phyloP scores from a whole-genome alignment of 1,284 basidiomycete species.

The Ceratobasidium papillatum region DNA sequence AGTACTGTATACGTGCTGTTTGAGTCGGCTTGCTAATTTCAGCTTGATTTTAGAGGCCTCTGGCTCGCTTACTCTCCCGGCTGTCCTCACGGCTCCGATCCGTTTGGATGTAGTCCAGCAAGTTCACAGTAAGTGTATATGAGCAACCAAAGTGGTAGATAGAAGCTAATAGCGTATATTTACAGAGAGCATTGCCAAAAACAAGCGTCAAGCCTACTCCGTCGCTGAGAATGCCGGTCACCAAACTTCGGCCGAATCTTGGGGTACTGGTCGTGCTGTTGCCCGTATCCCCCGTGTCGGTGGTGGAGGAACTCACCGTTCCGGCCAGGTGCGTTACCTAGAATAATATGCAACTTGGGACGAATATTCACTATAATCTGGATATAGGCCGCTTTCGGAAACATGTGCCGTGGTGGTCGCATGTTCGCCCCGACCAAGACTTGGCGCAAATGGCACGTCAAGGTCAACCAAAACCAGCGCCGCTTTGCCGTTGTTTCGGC shows the following conservation, averaged over 20 bases:
- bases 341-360: not conserved
- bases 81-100: constrained; percentile 98
- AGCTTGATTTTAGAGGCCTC: constrained; percentile 72
- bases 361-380: not conserved
- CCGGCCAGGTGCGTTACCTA: constrained; percentile 77
- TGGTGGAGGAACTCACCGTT: constrained; percentile 98
- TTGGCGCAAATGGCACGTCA: constrained; percentile 99
- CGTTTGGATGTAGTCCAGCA: constrained; percentile 97
- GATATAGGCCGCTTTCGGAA: constrained; percentile 92
- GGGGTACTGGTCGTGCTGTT: constrained; percentile 99
- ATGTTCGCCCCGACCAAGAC: constrained; percentile 99
- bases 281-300: constrained; percentile 99
- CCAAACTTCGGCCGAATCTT: constrained; percentile 98
- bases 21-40: not conserved
- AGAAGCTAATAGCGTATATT: constrained; percentile 12
- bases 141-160: not conserved
- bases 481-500: constrained; percentile 98
- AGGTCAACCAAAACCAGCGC: constrained; percentile 99
- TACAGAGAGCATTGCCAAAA: constrained; percentile 97
- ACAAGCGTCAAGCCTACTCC: constrained; percentile 97
- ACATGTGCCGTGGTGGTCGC: constrained; percentile 99
- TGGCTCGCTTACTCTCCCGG: constrained; percentile 90
- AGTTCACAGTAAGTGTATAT: constrained; percentile 87
- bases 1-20: not conserved
- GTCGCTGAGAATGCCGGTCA: constrained; percentile 98